These are phyloP conservation scores for Kwoniella sp. DNA, from an alignment of 768 basidiomycete species.

Conservation along the genomic window DNA sequence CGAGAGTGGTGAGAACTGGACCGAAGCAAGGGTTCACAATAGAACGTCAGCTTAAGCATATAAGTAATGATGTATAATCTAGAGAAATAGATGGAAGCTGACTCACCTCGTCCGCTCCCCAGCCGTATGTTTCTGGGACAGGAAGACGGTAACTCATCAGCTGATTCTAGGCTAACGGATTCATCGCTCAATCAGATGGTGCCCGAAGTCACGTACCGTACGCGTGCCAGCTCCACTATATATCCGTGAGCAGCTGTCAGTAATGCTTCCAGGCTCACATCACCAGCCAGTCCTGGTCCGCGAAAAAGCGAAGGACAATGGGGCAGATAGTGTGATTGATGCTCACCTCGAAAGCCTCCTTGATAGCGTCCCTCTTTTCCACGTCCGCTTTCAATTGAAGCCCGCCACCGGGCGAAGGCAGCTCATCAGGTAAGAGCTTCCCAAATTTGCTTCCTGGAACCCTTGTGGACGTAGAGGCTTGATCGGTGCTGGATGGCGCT, in stretches of 20 bases:
- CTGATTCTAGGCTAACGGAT: not conserved
- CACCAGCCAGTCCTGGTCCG: not conserved
- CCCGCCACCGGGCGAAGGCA: slow-evolving; percentile 2
- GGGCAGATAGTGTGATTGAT: too few species aligned
- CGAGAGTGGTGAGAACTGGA: slow-evolving; percentile 79
- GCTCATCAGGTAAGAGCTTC: slow-evolving; percentile 13
- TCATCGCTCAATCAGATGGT: too few species aligned
- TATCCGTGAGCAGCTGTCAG: too few species aligned
- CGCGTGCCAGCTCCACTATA: slow-evolving; percentile 27
- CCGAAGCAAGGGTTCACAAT: not conserved
- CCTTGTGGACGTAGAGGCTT: not conserved
- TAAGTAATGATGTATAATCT: not conserved
- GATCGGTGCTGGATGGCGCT: not conserved
- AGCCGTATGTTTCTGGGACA: slow-evolving; percentile 17
- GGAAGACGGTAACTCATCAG: not conserved
- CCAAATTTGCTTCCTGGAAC: slow-evolving; percentile 19
- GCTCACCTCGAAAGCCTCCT: slow-evolving; percentile 26
- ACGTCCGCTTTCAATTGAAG: slow-evolving; percentile 26
- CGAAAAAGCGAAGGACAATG: not conserved
- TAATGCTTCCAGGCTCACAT: not conserved
- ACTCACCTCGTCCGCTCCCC: slow-evolving; percentile 26
- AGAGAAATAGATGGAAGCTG: not conserved
- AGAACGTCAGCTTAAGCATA: not conserved
- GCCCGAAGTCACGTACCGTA: slow-evolving; percentile 10
- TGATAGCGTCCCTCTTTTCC: slow-evolving; percentile 25